Evolutionary conservation across 345 rosid species (phyloP).

Genomic region (Combretum micranthum): DNA sequence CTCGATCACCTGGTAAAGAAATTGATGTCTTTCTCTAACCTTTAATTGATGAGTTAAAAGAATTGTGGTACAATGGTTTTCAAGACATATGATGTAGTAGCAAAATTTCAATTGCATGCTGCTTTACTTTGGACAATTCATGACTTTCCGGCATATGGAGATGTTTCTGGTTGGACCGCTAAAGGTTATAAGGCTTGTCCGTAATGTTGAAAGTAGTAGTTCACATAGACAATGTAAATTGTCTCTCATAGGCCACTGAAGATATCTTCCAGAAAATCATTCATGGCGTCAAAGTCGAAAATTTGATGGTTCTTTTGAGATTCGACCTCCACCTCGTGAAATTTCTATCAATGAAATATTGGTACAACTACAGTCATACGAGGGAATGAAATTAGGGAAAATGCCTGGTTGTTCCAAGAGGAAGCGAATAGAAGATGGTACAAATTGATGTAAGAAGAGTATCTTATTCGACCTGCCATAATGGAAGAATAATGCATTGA

Average conservation of each 20-base stretch:
- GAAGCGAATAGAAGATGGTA: too few relatives aligned
- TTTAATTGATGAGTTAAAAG: not conserved
- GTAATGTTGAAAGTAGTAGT: not conserved
- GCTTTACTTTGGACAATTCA: slow-evolving; percentile 3
- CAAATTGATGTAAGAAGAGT: not conserved
- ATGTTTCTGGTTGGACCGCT: not conserved
- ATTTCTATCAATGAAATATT: not conserved
- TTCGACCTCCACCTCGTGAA: not conserved
- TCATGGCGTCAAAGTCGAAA: not conserved
- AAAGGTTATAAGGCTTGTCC: not conserved
- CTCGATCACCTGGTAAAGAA: not conserved
- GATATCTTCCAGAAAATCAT: not conserved
- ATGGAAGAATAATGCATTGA: not conserved
- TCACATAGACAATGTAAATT: not conserved
- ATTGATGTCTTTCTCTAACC: slow-evolving; percentile 5
- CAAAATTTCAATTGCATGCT: not conserved
- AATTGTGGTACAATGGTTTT: not conserved
- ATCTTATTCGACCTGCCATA: not conserved
- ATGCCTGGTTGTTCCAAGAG: too few relatives aligned
- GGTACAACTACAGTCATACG: not conserved
- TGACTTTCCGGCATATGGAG: not conserved
- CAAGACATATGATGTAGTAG: not conserved
- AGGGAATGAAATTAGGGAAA: not conserved
- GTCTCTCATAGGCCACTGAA: not conserved
- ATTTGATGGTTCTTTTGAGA: not conserved